These are phyloP conservation scores for Manihot esculenta DNA, from an alignment of 441 rosid genomes.

Conservation along the genomic window DNA sequence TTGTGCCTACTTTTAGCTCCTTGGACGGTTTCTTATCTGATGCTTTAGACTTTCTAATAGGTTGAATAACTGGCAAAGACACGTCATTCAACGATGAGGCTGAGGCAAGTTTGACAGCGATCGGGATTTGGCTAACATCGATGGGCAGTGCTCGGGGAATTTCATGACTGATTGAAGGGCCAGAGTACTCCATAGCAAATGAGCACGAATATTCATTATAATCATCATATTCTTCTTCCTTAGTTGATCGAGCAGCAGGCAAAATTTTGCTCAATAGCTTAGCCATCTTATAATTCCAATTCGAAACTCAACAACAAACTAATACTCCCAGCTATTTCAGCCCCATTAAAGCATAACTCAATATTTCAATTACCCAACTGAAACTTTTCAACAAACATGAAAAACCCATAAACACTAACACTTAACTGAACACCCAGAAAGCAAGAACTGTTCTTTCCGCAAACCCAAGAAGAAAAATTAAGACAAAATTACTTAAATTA, in stretches of 20 bases:
- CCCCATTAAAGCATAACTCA: neutral
- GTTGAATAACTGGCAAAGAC: slow-evolving; percentile 76
- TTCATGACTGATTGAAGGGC: slow-evolving; percentile 67
- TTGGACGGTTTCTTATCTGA: slow-evolving; percentile 21
- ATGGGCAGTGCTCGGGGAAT: slow-evolving; percentile 81
- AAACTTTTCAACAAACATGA: neutral
- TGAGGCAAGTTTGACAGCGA: slow-evolving; percentile 64
- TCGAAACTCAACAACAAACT: slow-evolving; percentile 17
- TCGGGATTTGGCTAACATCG: slow-evolving; percentile 67
- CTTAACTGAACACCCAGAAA: neutral
- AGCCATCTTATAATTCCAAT: slow-evolving; percentile 38
- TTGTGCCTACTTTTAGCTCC: slow-evolving; percentile 20
- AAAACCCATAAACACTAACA: neutral
- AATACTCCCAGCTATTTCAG: slow-evolving; percentile 16
- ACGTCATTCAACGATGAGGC: slow-evolving; percentile 43
- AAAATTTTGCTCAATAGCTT: slow-evolving; percentile 46
- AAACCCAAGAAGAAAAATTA: slow-evolving; percentile 25
- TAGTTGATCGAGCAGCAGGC: slow-evolving; percentile 36
- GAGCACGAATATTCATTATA: slow-evolving; percentile 43
- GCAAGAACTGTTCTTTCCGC: slow-evolving; percentile 13
- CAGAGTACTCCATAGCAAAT: slow-evolving; percentile 72
- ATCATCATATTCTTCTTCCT: slow-evolving; percentile 35
- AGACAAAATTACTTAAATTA: neutral
- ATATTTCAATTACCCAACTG: neutral
- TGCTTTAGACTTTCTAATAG: slow-evolving; percentile 34